Conservation (phyloP, 2,329 filamentous ascomycete genomes). For the Colletotrichum abscissum region DNA sequence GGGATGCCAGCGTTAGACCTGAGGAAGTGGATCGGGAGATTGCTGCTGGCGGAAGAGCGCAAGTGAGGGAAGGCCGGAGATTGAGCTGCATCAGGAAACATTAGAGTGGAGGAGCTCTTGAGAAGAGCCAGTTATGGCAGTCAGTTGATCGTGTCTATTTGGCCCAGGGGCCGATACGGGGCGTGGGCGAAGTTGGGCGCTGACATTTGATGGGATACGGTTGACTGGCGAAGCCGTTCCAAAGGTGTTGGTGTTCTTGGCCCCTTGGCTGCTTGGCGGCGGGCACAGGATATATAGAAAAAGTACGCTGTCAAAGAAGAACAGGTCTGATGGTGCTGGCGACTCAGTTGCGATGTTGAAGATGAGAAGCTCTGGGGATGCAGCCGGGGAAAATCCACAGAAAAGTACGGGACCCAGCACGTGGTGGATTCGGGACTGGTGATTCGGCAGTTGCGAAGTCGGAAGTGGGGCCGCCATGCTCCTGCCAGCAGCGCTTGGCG, state of each 20-base stretch:
- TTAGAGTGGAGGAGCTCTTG: not conserved
- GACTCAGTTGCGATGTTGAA: not conserved
- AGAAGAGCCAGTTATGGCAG: not conserved
- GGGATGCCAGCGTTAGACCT: not conserved
- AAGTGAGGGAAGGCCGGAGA: not conserved
- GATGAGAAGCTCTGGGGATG: not conserved
- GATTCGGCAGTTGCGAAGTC: conserved; percentile 27
- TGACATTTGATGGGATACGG: conserved; percentile 19
- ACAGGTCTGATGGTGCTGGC: not conserved
- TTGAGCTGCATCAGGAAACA: conserved; percentile 15
- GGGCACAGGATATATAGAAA: conserved; percentile 25
- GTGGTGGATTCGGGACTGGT: conserved; percentile 23
- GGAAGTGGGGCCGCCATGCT: conserved; percentile 14
- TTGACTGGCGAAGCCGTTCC: conserved; percentile 3
- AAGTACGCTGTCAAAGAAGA: not conserved
- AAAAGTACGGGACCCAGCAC: conserved; percentile 20
- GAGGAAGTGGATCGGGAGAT: not conserved
- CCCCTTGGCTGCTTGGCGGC: conserved; percentile 34
- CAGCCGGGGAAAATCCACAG: conserved; percentile 19
- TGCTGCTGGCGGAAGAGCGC: not conserved
- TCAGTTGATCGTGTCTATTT: not conserved
- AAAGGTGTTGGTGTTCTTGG: conserved; percentile 17
- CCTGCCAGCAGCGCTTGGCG: conserved; percentile 19
- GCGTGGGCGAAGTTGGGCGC: not conserved
- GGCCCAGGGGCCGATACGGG: not conserved